Evolutionary conservation across 768 basidiomycete genomes (phyloP).

Genomic region (Boletus barrowsii): DNA sequence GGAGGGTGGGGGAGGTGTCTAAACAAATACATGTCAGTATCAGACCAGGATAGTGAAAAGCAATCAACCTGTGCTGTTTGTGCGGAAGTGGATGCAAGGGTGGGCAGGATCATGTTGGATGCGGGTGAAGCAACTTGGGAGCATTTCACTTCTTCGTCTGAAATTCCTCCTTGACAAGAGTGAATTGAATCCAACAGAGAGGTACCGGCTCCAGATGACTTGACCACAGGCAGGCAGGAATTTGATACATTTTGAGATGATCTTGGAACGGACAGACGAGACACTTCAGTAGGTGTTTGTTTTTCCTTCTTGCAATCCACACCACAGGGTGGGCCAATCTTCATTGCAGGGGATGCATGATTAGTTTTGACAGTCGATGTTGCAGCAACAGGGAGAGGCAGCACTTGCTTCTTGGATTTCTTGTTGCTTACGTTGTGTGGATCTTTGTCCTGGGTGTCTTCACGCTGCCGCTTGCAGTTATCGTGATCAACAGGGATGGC

Average conservation of each 20-base stretch:
- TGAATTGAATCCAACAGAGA: background rate
- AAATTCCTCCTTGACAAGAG: background rate
- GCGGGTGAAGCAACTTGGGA: background rate
- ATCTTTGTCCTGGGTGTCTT: background rate
- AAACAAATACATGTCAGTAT: background rate
- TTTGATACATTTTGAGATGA: background rate
- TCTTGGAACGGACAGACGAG: background rate
- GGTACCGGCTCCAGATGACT: background rate
- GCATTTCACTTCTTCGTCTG: background rate
- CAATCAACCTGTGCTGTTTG: too few species aligned
- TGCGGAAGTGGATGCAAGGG: too few species aligned
- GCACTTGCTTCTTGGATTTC: background rate
- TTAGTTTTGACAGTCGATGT: background rate
- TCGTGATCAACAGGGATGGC: background rate
- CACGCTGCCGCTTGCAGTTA: background rate
- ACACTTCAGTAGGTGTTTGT: background rate
- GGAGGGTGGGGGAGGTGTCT: background rate
- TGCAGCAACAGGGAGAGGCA: background rate
- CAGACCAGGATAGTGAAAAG: background rate
- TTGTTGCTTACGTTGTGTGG: background rate
- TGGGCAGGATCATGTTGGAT: background rate
- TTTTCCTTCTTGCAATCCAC: background rate
- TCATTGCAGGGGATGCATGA: background rate
- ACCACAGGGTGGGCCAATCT: background rate
- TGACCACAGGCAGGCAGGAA: background rate